phyloP scores from a whole-genome alignment of 768 basidiomycete species.

The Collybia sordida region DNA sequence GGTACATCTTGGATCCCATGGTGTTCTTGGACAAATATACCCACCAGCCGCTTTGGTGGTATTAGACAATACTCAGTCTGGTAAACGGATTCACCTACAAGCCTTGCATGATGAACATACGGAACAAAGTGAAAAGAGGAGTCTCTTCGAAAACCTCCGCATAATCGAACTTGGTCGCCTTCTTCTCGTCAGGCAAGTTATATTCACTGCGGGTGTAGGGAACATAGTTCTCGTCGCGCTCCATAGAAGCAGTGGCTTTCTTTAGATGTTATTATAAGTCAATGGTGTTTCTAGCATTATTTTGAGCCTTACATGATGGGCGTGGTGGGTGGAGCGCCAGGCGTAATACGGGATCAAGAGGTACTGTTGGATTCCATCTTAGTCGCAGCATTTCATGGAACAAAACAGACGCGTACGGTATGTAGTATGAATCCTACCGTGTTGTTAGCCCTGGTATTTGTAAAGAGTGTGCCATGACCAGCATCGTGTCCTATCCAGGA shows the following conservation, averaged over 20 bases:
- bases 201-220: conserved; percentile 45
- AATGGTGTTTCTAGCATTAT: neutral
- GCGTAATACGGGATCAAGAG: conserved; percentile 60
- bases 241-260: conserved; percentile 72
- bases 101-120: conserved; percentile 51
- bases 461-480: conserved; percentile 41
- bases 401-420: conserved; percentile 27
- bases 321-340: conserved; percentile 69
- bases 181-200: conserved; percentile 36
- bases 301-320: conserved; percentile 53
- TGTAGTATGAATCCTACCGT: conserved; percentile 49
- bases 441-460: conserved; percentile 36
- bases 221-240: conserved; percentile 75
- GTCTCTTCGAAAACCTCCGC: conserved; percentile 53
- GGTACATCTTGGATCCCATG: conserved; percentile 47
- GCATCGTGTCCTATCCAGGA: conserved; percentile 40
- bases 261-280: conserved; percentile 12
- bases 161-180: conserved; percentile 41
- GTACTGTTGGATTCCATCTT: conserved; percentile 28
- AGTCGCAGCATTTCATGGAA: neutral
- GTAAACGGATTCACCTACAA: conserved; percentile 24
- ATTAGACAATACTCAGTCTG: neutral
- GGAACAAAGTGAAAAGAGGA: conserved; percentile 39
- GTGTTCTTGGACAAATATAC: conserved; percentile 36
- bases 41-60: conserved; percentile 24